Percentiles rank a stretch among this genome's conserved stretches.
Conservation (phyloP, 169 alveolate species). For the Eimeria brunetti region DNA sequence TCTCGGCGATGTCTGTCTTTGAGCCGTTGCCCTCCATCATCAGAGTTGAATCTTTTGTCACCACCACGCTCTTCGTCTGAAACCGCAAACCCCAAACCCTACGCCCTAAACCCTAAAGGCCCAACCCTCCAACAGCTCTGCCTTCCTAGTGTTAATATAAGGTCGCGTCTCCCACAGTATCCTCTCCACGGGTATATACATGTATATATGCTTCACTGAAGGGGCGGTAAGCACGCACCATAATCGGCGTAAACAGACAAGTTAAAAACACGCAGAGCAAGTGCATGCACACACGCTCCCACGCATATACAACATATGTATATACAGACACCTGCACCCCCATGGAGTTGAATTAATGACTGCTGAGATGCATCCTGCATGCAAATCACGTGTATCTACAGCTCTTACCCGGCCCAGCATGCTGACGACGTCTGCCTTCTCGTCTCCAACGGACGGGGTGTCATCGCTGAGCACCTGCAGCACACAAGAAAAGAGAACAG, state of each 20-base stretch:
- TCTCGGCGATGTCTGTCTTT: slow-evolving; percentile 92
- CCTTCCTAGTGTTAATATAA: neutral
- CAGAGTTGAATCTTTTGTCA: slow-evolving; percentile 99
- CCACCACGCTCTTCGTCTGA: slow-evolving; percentile 95
- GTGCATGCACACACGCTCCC: neutral
- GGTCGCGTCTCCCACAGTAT: neutral
- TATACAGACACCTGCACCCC: neutral
- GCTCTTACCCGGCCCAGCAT: slow-evolving; percentile 51
- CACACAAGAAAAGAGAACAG: neutral
- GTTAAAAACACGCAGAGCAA: neutral
- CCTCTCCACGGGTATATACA: neutral
- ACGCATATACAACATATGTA: neutral
- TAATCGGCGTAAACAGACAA: neutral
- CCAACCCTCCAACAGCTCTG: neutral
- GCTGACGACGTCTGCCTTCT: slow-evolving; percentile 23
- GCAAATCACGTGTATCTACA: neutral
- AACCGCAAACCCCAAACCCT: slow-evolving; percentile 89
- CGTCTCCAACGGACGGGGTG: slow-evolving; percentile 56
- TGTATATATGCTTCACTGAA: neutral
- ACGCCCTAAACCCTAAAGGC: neutral
- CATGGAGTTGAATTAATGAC: neutral
- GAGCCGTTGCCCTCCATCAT: slow-evolving; percentile 98
- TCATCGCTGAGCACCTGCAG: slow-evolving; percentile 63
- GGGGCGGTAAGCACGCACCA: neutral
- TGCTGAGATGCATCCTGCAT: neutral